Conservation (phyloP, 73 alveolate genomes). For the Tetrahymena elliotti region DNA sequence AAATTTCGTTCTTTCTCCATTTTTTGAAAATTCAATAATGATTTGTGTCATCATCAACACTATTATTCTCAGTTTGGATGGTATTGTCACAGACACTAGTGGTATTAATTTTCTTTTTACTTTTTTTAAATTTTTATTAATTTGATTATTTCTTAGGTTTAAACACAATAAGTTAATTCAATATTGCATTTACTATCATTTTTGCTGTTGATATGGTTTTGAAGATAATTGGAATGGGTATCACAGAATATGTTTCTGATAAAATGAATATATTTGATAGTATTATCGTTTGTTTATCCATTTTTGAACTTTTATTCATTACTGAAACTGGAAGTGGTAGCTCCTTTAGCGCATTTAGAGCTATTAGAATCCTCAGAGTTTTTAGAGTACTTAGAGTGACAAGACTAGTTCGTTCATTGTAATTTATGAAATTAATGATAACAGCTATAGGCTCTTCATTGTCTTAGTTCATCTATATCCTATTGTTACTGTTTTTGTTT, state of each 20-base stretch:
- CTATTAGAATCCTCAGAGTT: conserved; percentile 70
- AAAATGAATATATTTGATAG: conserved; percentile 45
- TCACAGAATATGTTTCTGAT: conserved; percentile 44
- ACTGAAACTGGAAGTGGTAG: conserved; percentile 33
- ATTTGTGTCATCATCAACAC: conserved; percentile 49
- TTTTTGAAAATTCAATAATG: neutral
- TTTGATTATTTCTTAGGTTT: neutral
- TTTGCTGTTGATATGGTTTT: conserved; percentile 75
- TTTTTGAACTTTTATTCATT: conserved; percentile 17
- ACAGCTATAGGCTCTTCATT: conserved; percentile 56
- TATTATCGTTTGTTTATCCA: conserved; percentile 13
- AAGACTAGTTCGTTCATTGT: conserved; percentile 54
- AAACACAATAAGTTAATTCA: conserved; percentile 26
- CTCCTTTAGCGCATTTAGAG: conserved; percentile 40
- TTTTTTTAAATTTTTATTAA: neutral
- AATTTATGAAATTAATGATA: conserved; percentile 65
- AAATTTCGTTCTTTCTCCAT: neutral
- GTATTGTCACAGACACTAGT: conserved; percentile 5
- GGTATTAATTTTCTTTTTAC: neutral
- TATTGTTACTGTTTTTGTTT: conserved; percentile 56
- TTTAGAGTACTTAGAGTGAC: conserved; percentile 81
- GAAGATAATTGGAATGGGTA: conserved; percentile 71
- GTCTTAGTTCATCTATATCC: conserved; percentile 54
- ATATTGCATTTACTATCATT: conserved; percentile 59
- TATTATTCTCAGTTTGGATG: conserved; percentile 64